Conservation (phyloP, 2,329 filamentous ascomycete species). For the Fusarium sp. region DNA sequence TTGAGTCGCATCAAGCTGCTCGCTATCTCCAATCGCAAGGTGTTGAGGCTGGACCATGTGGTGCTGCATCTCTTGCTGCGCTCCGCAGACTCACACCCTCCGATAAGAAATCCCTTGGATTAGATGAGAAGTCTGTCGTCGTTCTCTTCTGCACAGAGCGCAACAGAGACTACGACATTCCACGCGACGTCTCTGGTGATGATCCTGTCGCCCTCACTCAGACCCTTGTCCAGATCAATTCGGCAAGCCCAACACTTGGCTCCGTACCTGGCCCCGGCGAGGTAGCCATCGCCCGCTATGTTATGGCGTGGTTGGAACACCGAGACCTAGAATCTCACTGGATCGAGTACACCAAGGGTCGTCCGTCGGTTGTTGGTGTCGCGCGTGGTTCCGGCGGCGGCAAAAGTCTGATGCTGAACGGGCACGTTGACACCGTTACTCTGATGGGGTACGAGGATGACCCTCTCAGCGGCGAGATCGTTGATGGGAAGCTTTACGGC, state of each 20-base stretch:
- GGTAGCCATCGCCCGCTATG: slow-evolving; percentile 58
- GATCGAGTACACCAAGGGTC: slow-evolving; percentile 58
- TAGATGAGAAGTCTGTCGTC: slow-evolving; percentile 65
- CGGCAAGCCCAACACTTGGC: slow-evolving; percentile 59
- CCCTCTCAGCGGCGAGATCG: slow-evolving; percentile 56
- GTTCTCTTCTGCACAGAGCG: slow-evolving; percentile 75
- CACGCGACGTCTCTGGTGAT: slow-evolving; percentile 55
- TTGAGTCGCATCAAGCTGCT: slow-evolving; percentile 70
- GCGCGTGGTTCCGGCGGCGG: slow-evolving; percentile 59
- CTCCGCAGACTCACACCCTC: slow-evolving; percentile 60
- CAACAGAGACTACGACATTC: slow-evolving; percentile 62
- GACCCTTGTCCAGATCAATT: slow-evolving; percentile 61
- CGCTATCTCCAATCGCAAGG: slow-evolving; percentile 61
- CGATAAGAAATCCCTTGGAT: slow-evolving; percentile 49
- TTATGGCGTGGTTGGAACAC: slow-evolving; percentile 63
- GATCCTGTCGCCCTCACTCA: slow-evolving; percentile 58
- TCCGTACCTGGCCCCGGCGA: slow-evolving; percentile 59
- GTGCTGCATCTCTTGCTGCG: slow-evolving; percentile 68
- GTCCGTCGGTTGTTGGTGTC: slow-evolving; percentile 64
- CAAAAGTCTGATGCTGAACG: slow-evolving; percentile 64
- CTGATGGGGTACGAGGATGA: slow-evolving; percentile 59
- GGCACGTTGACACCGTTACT: slow-evolving; percentile 66
- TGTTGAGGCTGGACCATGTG: slow-evolving; percentile 71
- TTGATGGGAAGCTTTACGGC: slow-evolving; percentile 56
- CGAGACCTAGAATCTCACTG: slow-evolving; percentile 63